phyloP scores from a whole-genome alignment of 345 rosid genomes.

The Lumnitzera racemosa region DNA sequence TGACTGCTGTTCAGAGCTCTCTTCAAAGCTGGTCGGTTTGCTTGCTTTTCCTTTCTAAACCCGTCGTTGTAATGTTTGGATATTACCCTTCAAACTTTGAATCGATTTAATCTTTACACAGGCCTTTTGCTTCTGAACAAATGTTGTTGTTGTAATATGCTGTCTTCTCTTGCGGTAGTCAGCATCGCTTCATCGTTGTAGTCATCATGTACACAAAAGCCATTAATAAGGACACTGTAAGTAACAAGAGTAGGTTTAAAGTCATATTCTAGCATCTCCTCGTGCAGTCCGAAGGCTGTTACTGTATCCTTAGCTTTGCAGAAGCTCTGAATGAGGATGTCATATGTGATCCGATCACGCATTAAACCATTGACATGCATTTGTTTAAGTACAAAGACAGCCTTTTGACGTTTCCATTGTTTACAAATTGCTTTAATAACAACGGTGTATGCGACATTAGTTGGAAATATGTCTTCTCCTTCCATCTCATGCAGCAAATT shows the following conservation, averaged over 20 bases:
- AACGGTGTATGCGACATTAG: slow-evolving; percentile 58
- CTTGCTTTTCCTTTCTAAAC: too few relatives aligned
- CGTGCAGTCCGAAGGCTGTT: slow-evolving; percentile 32
- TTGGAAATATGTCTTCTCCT: slow-evolving; percentile 26
- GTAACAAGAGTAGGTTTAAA: slow-evolving; percentile 49
- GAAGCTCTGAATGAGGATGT: slow-evolving; percentile 41
- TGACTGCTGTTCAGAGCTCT: too few relatives aligned
- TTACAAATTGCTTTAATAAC: slow-evolving; percentile 56
- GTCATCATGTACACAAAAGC: slow-evolving; percentile 40
- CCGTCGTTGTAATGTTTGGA: too few relatives aligned
- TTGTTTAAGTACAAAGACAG: slow-evolving; percentile 30
- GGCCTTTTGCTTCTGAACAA: too few relatives aligned
- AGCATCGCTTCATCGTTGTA: too few relatives aligned
- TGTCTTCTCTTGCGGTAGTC: too few relatives aligned
- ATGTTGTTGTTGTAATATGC: too few relatives aligned
- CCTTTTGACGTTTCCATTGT: slow-evolving; percentile 32
- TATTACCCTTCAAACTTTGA: too few relatives aligned
- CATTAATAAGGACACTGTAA: slow-evolving; percentile 48
- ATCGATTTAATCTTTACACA: too few relatives aligned
- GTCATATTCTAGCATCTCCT: slow-evolving; percentile 34
- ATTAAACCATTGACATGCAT: slow-evolving; percentile 42
- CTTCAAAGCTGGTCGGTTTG: too few relatives aligned
- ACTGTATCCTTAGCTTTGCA: slow-evolving; percentile 31
- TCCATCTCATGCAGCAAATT: slow-evolving; percentile 49
- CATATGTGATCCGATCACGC: slow-evolving; percentile 59